Percentiles rank a stretch among this genome's conserved stretches.
These are phyloP conservation scores for Suillus subalutaceus DNA, from an alignment of 768 basidiomycete genomes.

Conservation along the genomic window DNA sequence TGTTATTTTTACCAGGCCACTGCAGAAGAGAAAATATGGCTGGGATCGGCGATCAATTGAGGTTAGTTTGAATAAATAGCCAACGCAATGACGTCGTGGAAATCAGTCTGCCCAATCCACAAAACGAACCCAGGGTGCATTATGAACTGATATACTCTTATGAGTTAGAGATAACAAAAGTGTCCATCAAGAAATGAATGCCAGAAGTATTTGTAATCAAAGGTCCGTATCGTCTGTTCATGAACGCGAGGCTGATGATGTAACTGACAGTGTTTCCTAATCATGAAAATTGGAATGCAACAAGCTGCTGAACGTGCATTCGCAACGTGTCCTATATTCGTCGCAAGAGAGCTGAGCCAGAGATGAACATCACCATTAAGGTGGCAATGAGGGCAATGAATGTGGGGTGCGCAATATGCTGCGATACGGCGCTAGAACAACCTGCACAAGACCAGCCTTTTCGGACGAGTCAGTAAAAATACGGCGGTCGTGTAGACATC, in stretches of 20 bases:
- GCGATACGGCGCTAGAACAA: constrained; percentile 44
- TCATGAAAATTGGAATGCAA: background rate
- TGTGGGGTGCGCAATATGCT: constrained; percentile 50
- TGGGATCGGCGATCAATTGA: constrained; percentile 3
- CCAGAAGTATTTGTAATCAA: background rate
- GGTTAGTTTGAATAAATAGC: background rate
- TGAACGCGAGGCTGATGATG: background rate
- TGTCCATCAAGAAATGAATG: constrained; percentile 8
- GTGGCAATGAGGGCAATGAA: constrained; percentile 57
- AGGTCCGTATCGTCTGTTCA: background rate
- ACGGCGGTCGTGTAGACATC: background rate
- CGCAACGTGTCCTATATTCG: constrained; percentile 12
- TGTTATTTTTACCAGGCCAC: background rate
- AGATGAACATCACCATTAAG: constrained; percentile 64
- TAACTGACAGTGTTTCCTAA: background rate
- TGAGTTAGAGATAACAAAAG: background rate
- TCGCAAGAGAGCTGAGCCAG: constrained; percentile 49
- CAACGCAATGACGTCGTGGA: constrained; percentile 1
- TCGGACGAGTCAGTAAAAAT: constrained; percentile 1
- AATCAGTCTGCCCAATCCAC: background rate
- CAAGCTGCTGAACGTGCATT: background rate
- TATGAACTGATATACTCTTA: constrained; percentile 8
- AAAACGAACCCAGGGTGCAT: background rate
- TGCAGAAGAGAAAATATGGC: background rate
- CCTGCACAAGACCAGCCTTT: constrained; percentile 60